A percentile compares a stretch with the other conserved stretches of the same genome.
phyloP scores from a whole-genome alignment of 2,329 filamentous ascomycete genomes.

The Metarhizium album region DNA sequence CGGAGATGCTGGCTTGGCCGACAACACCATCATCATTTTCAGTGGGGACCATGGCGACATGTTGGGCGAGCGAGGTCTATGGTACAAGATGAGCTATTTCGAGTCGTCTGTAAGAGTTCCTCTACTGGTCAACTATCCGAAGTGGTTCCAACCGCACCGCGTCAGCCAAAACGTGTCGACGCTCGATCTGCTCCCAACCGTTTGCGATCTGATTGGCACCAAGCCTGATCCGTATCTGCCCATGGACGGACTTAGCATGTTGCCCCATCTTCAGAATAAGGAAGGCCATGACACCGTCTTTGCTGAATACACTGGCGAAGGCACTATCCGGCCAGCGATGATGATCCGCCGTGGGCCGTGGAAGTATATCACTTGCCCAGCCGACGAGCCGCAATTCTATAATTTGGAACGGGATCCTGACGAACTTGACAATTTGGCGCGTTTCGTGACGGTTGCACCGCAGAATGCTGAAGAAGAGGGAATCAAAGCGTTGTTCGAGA shows the following conservation, averaged over 20 bases:
- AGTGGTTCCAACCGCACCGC: constrained; percentile 62
- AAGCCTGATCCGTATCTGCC: constrained; percentile 61
- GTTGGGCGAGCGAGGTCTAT: constrained; percentile 83
- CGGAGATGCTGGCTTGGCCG: constrained; percentile 66
- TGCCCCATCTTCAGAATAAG: constrained; percentile 60
- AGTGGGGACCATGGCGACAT: constrained; percentile 93
- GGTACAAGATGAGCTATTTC: constrained; percentile 98
- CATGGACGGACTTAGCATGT: constrained; percentile 72
- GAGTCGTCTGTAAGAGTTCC: constrained; percentile 86
- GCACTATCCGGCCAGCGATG: constrained; percentile 77
- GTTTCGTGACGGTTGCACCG: constrained; percentile 27
- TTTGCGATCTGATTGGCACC: constrained; percentile 71
- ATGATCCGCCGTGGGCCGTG: constrained; percentile 86
- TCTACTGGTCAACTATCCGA: constrained; percentile 72
- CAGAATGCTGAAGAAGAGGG: constrained; percentile 34
- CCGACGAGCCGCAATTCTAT: constrained; percentile 75
- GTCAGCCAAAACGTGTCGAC: constrained; percentile 82
- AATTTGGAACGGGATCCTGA: constrained; percentile 65
- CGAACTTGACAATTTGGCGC: constrained; percentile 65
- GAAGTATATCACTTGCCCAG: constrained; percentile 84
- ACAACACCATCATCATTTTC: constrained; percentile 87
- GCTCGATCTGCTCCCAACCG: constrained; percentile 79
- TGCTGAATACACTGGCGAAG: constrained; percentile 91
- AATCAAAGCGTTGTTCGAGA: constrained; percentile 41
- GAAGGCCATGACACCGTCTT: constrained; percentile 78